Conservation (phyloP, 768 basidiomycete genomes). For the Leccinum variicolor region DNA sequence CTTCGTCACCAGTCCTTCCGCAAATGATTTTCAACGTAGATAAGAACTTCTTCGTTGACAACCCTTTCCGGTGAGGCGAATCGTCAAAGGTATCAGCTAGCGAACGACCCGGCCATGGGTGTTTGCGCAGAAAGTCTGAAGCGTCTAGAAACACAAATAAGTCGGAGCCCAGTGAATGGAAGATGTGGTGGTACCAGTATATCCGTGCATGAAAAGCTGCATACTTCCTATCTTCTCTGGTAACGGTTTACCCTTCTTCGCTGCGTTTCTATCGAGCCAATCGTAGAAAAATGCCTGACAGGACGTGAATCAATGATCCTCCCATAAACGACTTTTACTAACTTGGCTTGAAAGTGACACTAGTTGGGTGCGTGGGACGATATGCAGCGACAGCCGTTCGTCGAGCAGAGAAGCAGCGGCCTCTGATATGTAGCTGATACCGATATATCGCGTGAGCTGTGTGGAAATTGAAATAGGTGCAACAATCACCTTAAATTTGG, state of each 20-base stretch:
- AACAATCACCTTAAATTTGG: slow-evolving; percentile 72
- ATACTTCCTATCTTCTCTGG: slow-evolving; percentile 90
- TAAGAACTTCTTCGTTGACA: slow-evolving; percentile 62
- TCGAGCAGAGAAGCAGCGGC: slow-evolving; percentile 87
- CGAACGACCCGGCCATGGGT: slow-evolving; percentile 86
- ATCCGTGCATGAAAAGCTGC: slow-evolving; percentile 87
- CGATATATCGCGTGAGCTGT: not conserved
- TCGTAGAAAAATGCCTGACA: slow-evolving; percentile 86
- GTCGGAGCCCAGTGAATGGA: not conserved
- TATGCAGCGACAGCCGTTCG: slow-evolving; percentile 64
- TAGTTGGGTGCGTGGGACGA: slow-evolving; percentile 84
- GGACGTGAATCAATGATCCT: not conserved
- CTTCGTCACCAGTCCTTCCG: slow-evolving; percentile 75
- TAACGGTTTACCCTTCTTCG: slow-evolving; percentile 78
- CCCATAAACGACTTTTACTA: slow-evolving; percentile 4
- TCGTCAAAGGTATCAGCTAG: slow-evolving; percentile 86
- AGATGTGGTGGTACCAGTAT: slow-evolving; percentile 46
- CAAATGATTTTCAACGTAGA: slow-evolving; percentile 76
- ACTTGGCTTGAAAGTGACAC: slow-evolving; percentile 78
- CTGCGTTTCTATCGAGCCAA: slow-evolving; percentile 80
- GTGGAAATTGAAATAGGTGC: not conserved
- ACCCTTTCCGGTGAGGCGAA: slow-evolving; percentile 71
- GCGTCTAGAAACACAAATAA: slow-evolving; percentile 52
- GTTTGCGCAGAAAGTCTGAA: slow-evolving; percentile 78
- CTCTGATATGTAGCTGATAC: slow-evolving; percentile 76